These are phyloP conservation scores for Blastobotrys capitulatus DNA, from an alignment of 1,139 yeast genomes.

Conservation along the genomic window DNA sequence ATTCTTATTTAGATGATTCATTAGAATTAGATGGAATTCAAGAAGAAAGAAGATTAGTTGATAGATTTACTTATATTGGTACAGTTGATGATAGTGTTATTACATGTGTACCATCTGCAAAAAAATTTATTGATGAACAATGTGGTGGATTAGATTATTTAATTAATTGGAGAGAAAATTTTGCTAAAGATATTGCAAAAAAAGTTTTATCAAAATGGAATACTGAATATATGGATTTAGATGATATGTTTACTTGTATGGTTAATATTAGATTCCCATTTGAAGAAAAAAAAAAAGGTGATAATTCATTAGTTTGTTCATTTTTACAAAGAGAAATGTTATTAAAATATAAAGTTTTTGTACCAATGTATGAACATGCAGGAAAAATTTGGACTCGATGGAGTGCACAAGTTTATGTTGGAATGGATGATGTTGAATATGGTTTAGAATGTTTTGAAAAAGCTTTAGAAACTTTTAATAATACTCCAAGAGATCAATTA, in stretches of 20 bases:
- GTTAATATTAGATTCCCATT: constrained; percentile 44
- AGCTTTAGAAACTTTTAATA: constrained; percentile 14
- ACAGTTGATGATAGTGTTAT: constrained; percentile 36
- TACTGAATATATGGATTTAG: constrained; percentile 18
- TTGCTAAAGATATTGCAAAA: constrained; percentile 43
- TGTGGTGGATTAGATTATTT: constrained; percentile 63
- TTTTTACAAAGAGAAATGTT: constrained; percentile 23
- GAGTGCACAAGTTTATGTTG: constrained; percentile 57
- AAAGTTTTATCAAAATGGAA: constrained; percentile 34
- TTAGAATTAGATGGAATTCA: constrained; percentile 10
- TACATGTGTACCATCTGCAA: constrained; percentile 39
- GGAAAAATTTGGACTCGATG: constrained; percentile 46
- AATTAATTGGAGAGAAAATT: constrained; percentile 41
- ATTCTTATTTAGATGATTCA: constrained; percentile 16
- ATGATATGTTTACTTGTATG: constrained; percentile 39
- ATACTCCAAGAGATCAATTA: constrained; percentile 9
- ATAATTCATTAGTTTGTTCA: constrained; percentile 6
- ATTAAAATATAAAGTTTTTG: constrained; percentile 39
- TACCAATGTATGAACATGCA: constrained; percentile 43
- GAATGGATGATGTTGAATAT: constrained; percentile 46
- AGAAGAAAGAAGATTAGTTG: constrained; percentile 18
- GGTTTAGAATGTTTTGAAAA: constrained; percentile 37
- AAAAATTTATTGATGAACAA: constrained; percentile 44
- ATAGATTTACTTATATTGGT: constrained; percentile 36
- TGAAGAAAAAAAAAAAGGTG: constrained; percentile 10